Evolutionary conservation across 2,329 filamentous ascomycete genomes (phyloP), one percentile per base, ranked within the genome.

Genomic region (Claviceps digitariae): DNA sequence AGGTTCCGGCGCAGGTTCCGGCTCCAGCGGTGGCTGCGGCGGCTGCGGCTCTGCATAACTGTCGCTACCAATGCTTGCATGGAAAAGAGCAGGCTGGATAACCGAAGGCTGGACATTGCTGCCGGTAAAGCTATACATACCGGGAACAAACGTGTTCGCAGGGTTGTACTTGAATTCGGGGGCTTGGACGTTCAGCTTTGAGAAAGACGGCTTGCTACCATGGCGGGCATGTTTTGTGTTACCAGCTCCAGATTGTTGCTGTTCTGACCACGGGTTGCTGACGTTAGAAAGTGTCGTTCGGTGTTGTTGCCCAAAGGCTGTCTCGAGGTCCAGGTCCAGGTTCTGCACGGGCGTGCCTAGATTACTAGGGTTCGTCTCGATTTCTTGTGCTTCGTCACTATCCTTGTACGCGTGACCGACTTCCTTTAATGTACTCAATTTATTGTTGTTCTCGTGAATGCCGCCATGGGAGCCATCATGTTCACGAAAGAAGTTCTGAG

Each of bases 121-220:
- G 50, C 62, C 71, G 43, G 70, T 69, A 56, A 81, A 81, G 41
- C 70, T 70, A 61, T 80, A 79, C 52, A 74, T 68, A 17, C 38
- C 46, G 36, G 75, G 73, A 40, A 74, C 71, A 61, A 81, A 81
- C 27, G 68, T 69, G 61, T 66, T 77, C 12, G 69, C 66, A 3
- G 78, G 78, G 57, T 81, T 79, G 68, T 91, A 91, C 61, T 84
- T 88, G 74, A 96, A 96, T 63, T 93, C 88, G 48, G 90, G 86
- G 0, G 91, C 91, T 57, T 85, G 81, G 31, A 94, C 90, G 61
- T 97, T 97, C 60, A 97, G 78, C 59, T 84, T 90, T 1, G 89
- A 88, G 45, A 83, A 68, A 0, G 82, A 90, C 3, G 82, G 74
- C 61, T 85, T 87, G 63, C 83, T 84, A 20, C 74, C 76, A 62